A percentile compares a stretch with the other conserved stretches of the same genome.
Conservation (phyloP, 164 flowering plant genomes). For the Stephania japonica region DNA sequence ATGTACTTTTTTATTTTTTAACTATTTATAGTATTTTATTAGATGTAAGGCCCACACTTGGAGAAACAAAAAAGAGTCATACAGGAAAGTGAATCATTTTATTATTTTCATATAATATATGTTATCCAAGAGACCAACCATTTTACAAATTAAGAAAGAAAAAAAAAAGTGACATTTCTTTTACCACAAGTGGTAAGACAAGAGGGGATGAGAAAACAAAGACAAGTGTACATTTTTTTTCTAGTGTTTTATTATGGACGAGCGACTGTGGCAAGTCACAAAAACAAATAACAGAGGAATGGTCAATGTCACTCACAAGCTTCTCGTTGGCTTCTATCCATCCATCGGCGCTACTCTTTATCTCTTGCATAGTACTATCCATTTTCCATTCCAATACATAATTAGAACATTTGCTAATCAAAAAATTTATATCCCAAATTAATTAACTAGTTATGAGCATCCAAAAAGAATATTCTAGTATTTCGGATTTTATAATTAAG, state of each 20-base stretch:
- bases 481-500: too few species aligned
- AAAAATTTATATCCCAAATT: neutral
- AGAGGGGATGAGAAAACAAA: neutral
- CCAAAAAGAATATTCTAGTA: too few species aligned
- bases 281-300: neutral
- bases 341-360: neutral
- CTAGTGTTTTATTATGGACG: neutral
- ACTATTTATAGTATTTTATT: too few species aligned
- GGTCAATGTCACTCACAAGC: constrained; percentile 11
- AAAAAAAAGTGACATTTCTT: neutral
- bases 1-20: too few species aligned
- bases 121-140: too few species aligned
- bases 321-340: neutral
- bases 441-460: too few species aligned
- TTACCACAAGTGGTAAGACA: neutral
- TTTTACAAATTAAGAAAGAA: too few species aligned
- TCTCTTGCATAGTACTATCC: neutral
- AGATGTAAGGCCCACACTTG: too few species aligned
- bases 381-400: neutral
- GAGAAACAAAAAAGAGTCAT: too few species aligned
- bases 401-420: neutral
- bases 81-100: too few species aligned
- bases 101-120: too few species aligned
- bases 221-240: neutral
- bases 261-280: constrained; percentile 1